phyloP scores from a whole-genome alignment of 805 yeast species.

The Lipomyces spencermartinsiae region DNA sequence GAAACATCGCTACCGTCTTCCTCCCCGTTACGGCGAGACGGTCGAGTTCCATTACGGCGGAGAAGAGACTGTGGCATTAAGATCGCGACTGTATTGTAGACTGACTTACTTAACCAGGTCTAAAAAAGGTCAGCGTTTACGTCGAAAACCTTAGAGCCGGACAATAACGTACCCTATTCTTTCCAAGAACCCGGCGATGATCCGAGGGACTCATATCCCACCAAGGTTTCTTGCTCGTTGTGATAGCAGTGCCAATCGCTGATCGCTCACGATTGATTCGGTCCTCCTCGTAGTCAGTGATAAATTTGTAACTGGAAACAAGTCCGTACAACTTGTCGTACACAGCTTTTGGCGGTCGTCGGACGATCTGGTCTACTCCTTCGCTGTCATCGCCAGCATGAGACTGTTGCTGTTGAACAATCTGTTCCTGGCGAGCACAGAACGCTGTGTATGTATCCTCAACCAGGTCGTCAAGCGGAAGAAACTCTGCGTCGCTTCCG shows the following conservation, averaged over 20 bases:
- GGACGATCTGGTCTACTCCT: slow-evolving; percentile 18
- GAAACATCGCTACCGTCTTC: slow-evolving; percentile 21
- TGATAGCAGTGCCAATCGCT: slow-evolving; percentile 18
- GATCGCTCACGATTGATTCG: slow-evolving; percentile 27
- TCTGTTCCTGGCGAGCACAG: slow-evolving; percentile 29
- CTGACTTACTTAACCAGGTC: slow-evolving; percentile 31
- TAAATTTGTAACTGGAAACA: slow-evolving; percentile 32
- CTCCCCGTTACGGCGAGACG: slow-evolving; percentile 24
- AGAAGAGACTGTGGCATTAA: slow-evolving; percentile 31
- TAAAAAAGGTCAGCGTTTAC: slow-evolving; percentile 7
- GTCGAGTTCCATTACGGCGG: slow-evolving; percentile 32
- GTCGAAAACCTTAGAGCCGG: background rate
- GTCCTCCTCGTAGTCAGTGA: slow-evolving; percentile 38
- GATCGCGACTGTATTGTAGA: slow-evolving; percentile 27
- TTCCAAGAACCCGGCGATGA: slow-evolving; percentile 34
- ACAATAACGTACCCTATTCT: slow-evolving; percentile 21
- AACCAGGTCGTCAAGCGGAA: slow-evolving; percentile 33
- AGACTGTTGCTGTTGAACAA: slow-evolving; percentile 18
- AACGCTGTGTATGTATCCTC: slow-evolving; percentile 35
- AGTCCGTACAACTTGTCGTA: slow-evolving; percentile 34
- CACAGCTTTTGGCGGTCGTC: slow-evolving; percentile 33
- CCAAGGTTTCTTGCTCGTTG: slow-evolving; percentile 30
- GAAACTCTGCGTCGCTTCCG: slow-evolving; percentile 31
- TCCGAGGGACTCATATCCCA: slow-evolving; percentile 35
- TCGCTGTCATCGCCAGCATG: slow-evolving; percentile 13